Evolutionary conservation across 768 basidiomycete species (phyloP), one percentile per base, ranked within the genome.

Genomic region (Dacryopinax primogenitus): DNA sequence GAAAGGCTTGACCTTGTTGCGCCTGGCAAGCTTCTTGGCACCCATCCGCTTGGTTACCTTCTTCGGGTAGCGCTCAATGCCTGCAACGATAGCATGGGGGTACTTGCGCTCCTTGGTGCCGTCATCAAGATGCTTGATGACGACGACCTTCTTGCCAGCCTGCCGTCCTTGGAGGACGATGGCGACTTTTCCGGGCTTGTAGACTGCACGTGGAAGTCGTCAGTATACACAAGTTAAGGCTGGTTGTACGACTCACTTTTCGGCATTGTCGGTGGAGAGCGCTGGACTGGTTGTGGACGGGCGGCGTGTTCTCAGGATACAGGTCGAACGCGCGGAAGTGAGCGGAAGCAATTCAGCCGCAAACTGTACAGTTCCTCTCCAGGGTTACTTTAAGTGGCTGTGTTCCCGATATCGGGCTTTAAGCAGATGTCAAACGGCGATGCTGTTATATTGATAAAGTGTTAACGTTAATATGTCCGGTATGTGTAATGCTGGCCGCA

Each of bases 1-100:
- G 79, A 99, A 99, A 70, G 96, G 96, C 84, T 99, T 99, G 78
- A 99, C 87, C 80, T 93, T 95, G 80, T 86, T 92, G 80, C 96
- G 83, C 79, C 82, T 83, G 70, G 87, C 84, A 70, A 98, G 77
- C 77, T 90, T 92, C 84, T 96, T 98, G 77, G 90, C 85, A 69
- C 95, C 91, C 95, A 98, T 98, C 69, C 89, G 87, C 75, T 88
- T 88, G 70, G 92, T 96, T 71, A 98, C 95, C 81, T 98, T 98
- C 75, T 89, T 82, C 18, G 96, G 96, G 85, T 96, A 97, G 71
- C 93, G 86, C 82, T 99, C 95, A 75, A 99, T 85, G 70, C 96
- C 96, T 66, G 93, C 96, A 74, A 98, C 95, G 74, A 99, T 87
- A 72, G 96, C 96, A 76, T 99, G 93, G 69, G 95, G 90, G 81